Conservation (phyloP, 1,284 basidiomycete genomes). For the Sanghuangporus sanghuang region DNA sequence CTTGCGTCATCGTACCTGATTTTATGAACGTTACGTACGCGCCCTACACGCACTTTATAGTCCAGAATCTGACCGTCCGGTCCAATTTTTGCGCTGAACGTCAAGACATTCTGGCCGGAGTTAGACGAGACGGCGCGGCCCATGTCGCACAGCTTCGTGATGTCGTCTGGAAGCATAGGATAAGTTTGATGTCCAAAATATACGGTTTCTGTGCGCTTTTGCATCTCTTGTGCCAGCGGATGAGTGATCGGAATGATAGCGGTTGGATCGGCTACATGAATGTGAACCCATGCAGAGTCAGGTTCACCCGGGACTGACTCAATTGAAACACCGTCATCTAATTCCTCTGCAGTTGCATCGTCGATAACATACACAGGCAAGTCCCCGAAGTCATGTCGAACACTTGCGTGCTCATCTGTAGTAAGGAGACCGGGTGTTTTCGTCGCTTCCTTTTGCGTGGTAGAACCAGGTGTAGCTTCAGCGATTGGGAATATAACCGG, state of each 20-base stretch:
- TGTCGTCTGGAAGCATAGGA: slow-evolving; percentile 61
- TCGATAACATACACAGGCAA: slow-evolving; percentile 89
- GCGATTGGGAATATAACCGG: background rate
- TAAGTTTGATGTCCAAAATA: slow-evolving; percentile 66
- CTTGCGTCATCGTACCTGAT: slow-evolving; percentile 74
- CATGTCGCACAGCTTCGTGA: slow-evolving; percentile 37
- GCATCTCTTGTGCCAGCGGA: slow-evolving; percentile 51
- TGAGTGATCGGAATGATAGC: slow-evolving; percentile 71
- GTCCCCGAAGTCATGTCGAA: slow-evolving; percentile 84
- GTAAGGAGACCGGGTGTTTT: slow-evolving; percentile 26
- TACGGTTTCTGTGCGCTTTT: slow-evolving; percentile 41
- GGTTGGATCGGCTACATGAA: slow-evolving; percentile 94
- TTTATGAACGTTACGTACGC: slow-evolving; percentile 65
- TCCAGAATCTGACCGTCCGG: slow-evolving; percentile 64
- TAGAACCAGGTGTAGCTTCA: background rate
- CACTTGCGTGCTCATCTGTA: slow-evolving; percentile 51
- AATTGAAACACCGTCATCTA: slow-evolving; percentile 93
- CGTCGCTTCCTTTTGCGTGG: background rate
- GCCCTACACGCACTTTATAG: slow-evolving; percentile 62
- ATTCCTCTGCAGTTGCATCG: slow-evolving; percentile 74
- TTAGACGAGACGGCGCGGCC: slow-evolving; percentile 54
- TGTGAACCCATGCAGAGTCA: slow-evolving; percentile 75
- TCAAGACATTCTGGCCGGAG: slow-evolving; percentile 53
- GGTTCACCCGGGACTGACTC: slow-evolving; percentile 57
- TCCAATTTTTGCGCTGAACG: slow-evolving; percentile 79